phyloP scores from a whole-genome alignment of 1,284 basidiomycete genomes.

The Abortiporus biennis region DNA sequence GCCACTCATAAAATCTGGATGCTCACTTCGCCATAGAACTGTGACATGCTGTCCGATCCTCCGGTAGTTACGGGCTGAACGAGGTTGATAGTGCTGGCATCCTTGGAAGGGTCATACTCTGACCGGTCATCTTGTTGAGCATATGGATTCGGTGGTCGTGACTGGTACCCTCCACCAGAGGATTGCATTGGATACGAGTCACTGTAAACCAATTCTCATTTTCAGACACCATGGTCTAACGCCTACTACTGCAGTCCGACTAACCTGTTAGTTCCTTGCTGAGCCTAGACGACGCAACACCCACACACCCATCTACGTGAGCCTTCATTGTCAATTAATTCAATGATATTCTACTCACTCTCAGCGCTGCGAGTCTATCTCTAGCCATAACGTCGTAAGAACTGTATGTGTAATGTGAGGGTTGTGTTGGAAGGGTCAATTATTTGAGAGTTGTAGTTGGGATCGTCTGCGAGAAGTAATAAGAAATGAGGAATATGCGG shows the following conservation, averaged over 20 bases:
- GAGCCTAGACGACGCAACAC: conserved; percentile 41
- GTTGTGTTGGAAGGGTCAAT: conserved; percentile 12
- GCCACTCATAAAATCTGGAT: conserved; percentile 1
- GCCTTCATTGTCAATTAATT: too few relatives aligned
- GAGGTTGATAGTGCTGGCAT: conserved; percentile 49
- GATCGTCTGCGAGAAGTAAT: neutral
- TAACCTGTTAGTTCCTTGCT: conserved; percentile 35
- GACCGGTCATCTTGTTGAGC: conserved; percentile 53
- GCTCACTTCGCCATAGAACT: conserved; percentile 71
- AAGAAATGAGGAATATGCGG: conserved; percentile 8
- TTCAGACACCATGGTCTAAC: neutral
- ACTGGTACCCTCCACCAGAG: conserved; percentile 36
- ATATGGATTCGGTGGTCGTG: conserved; percentile 53
- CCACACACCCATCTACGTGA: too few relatives aligned
- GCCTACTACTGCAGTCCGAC: neutral
- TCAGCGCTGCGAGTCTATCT: conserved; percentile 80
- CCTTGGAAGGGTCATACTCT: conserved; percentile 59
- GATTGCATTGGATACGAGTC: conserved; percentile 67
- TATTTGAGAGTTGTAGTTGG: conserved; percentile 8
- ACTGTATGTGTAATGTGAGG: conserved; percentile 16
- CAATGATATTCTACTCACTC: conserved; percentile 46
- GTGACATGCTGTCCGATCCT: conserved; percentile 53
- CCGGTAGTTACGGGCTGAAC: conserved; percentile 16
- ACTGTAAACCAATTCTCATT: conserved; percentile 25
- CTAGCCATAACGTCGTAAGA: conserved; percentile 53